Conservation (phyloP, 306 rosid species). For the Lotus japonicus region DNA sequence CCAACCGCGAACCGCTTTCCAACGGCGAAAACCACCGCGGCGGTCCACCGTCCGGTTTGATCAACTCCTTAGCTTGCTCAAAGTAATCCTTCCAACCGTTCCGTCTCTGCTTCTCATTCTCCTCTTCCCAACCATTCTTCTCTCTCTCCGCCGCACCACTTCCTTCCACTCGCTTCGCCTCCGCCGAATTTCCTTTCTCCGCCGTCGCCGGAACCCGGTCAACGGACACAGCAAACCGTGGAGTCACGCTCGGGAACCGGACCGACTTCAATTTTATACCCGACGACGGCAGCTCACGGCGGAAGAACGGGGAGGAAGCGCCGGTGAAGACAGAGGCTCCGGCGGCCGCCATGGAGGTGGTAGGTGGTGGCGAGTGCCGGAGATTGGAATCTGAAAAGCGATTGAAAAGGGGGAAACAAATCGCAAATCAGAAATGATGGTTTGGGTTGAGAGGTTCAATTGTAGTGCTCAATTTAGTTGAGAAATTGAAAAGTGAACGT, state of each 20-base stretch:
- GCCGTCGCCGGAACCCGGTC: slow-evolving; percentile 7
- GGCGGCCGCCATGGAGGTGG: slow-evolving; percentile 34
- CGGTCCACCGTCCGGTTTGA: slow-evolving; percentile 54
- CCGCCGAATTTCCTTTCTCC: background rate
- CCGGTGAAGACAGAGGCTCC: slow-evolving; percentile 23
- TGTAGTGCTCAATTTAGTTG: too few relatives aligned
- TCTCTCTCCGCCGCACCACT: background rate
- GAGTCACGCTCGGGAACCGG: background rate
- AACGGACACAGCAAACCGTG: slow-evolving; percentile 25
- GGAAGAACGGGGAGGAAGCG: slow-evolving; percentile 14
- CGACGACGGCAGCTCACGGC: background rate
- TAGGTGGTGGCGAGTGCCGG: background rate
- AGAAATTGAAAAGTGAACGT: too few relatives aligned
- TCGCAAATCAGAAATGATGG: background rate
- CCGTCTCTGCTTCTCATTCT: background rate
- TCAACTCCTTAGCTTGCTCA: slow-evolving; percentile 39
- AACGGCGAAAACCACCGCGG: slow-evolving; percentile 92
- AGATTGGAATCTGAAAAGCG: background rate
- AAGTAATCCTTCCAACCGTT: slow-evolving; percentile 39
- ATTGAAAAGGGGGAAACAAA: background rate
- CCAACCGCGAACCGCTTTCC: slow-evolving; percentile 38
- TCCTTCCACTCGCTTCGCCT: slow-evolving; percentile 4
- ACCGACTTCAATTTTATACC: background rate
- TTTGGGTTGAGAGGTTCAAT: background rate
- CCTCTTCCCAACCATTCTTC: background rate